phyloP scores from a whole-genome alignment of 805 yeast species.

The Zygosaccharomyces lentus region DNA sequence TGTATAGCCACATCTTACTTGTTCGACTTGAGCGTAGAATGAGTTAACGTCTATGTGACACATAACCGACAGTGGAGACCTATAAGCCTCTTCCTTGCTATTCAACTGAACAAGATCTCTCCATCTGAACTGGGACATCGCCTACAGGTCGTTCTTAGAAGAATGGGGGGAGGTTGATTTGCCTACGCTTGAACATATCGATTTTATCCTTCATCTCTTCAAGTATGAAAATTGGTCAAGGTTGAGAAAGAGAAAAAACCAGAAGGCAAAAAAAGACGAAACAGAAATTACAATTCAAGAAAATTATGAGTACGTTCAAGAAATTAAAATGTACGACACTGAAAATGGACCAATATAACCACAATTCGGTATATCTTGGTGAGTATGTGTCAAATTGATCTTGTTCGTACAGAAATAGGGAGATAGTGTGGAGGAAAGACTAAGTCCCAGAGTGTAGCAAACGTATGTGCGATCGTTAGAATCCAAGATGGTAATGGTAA shows the following conservation, averaged over 20 bases:
- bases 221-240: neutral
- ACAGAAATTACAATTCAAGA: neutral
- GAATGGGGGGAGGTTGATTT: too few relatives aligned
- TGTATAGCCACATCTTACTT: conserved; percentile 60
- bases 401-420: conserved; percentile 93
- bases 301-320: neutral
- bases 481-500: conserved; percentile 3
- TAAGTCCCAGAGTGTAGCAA: conserved; percentile 93
- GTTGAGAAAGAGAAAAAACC: neutral
- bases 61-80: conserved; percentile 69
- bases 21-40: conserved; percentile 93
- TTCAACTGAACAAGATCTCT: conserved; percentile 47
- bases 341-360: conserved; percentile 67
- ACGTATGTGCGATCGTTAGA: conserved; percentile 10
- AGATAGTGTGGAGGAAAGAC: conserved; percentile 54
- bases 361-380: conserved; percentile 48
- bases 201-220: neutral
- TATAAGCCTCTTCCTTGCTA: conserved; percentile 45
- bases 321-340: conserved; percentile 27
- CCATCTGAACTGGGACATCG: conserved; percentile 44
- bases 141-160: too few relatives aligned
- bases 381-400: conserved; percentile 67
- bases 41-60: conserved; percentile 92
- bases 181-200: neutral
- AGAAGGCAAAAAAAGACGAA: neutral